Conservation (phyloP, 169 alveolate genomes). For the Plasmodium vivax region DNA sequence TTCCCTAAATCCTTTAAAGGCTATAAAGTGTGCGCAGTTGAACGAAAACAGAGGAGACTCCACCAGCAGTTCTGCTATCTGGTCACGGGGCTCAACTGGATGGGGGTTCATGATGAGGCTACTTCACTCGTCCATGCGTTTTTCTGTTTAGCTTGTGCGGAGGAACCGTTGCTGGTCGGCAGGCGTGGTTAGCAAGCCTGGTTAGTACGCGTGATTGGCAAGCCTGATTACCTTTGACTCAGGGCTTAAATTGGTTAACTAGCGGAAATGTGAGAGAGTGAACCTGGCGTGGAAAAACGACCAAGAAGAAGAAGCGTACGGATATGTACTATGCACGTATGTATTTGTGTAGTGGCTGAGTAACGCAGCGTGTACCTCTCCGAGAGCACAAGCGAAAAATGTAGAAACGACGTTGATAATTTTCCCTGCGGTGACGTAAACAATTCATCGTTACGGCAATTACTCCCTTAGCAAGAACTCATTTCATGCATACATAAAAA, state of each 20-base stretch:
- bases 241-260: neutral
- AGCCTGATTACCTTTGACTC: neutral
- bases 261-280: neutral
- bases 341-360: neutral
- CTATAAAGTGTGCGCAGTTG: constrained; percentile 72
- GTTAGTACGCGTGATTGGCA: neutral
- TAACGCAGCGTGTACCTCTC: neutral
- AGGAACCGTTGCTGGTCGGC: neutral
- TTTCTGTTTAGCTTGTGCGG: neutral
- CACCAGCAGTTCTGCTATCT: constrained; percentile 28
- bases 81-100: neutral
- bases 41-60: constrained; percentile 75
- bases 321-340: neutral
- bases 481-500: neutral
- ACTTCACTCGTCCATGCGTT: neutral
- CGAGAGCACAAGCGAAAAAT: neutral
- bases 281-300: neutral
- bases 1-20: constrained; percentile 70
- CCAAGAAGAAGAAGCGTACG: neutral
- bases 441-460: neutral
- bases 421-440: neutral
- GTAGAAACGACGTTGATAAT: neutral
- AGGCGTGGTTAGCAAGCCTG: neutral
- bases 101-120: constrained; percentile 9
- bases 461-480: neutral